Percentiles rank a stretch among this genome's conserved stretches.
Conservation (phyloP, 129 eudicot genomes). For the Artemisia argyi region DNA sequence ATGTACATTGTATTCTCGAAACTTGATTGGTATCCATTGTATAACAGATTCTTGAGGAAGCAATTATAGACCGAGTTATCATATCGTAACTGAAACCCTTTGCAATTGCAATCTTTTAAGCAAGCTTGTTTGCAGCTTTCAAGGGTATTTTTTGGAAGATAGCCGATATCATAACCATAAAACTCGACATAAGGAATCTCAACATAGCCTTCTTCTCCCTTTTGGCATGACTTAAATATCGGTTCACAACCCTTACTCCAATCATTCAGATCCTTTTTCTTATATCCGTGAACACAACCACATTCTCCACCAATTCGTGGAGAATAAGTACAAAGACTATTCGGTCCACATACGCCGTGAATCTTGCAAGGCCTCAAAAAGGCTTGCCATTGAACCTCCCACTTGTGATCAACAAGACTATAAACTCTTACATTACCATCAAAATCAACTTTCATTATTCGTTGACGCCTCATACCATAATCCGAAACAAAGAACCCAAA, state of each 20-base stretch:
- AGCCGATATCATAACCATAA: constrained; percentile 38
- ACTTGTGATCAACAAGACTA: constrained; percentile 27
- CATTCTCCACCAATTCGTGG: constrained; percentile 30
- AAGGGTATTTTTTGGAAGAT: constrained; percentile 27
- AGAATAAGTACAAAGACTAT: constrained; percentile 40
- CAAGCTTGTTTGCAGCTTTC: constrained; percentile 35
- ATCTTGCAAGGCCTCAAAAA: constrained; percentile 24
- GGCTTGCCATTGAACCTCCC: constrained; percentile 48
- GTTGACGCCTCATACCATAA: constrained; percentile 22
- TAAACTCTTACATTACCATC: constrained; percentile 58
- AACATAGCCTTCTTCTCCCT: constrained; percentile 2
- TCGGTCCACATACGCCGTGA: constrained; percentile 51
- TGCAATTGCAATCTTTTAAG: constrained; percentile 36
- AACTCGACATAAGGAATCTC: constrained; percentile 32
- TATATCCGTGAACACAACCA: constrained; percentile 39
- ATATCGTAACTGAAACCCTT: constrained; percentile 41
- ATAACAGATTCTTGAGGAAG: constrained; percentile 36
- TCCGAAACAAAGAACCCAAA: constrained; percentile 35
- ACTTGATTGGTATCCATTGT: constrained; percentile 37
- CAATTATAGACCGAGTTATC: constrained; percentile 16
- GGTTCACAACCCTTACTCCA: constrained; percentile 48
- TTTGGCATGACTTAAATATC: constrained; percentile 16
- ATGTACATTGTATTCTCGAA: constrained; percentile 30
- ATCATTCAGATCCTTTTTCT: constrained; percentile 30
- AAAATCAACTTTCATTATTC: constrained; percentile 45